Percentiles rank a stretch among this genome's conserved stretches.
Evolutionary conservation across 1,284 basidiomycete species (phyloP).

Genomic region (Stereum hirsutum): DNA sequence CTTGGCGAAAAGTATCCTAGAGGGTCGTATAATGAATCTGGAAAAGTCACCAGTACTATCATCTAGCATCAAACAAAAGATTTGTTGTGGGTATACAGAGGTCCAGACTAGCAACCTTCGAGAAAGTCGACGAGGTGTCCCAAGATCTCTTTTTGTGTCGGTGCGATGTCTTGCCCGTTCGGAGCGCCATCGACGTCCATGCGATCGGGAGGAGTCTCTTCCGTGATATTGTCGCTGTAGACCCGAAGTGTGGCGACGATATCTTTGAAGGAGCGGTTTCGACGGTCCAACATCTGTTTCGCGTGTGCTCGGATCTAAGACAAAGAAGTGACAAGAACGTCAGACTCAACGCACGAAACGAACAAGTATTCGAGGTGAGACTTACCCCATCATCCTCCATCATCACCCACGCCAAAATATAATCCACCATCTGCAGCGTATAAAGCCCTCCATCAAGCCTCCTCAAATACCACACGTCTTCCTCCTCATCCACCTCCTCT

Average conservation of each 20-base stretch:
- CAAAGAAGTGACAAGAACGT: slow-evolving; percentile 9
- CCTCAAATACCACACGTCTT: slow-evolving; percentile 76
- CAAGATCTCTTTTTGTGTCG: slow-evolving; percentile 64
- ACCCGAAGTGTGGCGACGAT: slow-evolving; percentile 56
- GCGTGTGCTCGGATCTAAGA: slow-evolving; percentile 65
- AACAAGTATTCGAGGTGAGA: too few species aligned
- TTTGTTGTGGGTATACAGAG: too few species aligned
- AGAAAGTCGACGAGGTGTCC: slow-evolving; percentile 61
- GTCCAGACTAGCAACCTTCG: slow-evolving; percentile 26
- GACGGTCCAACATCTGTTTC: slow-evolving; percentile 65
- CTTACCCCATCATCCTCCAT: slow-evolving; percentile 99
- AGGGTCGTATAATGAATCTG: too few species aligned
- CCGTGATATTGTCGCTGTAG: slow-evolving; percentile 68
- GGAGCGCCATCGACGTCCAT: slow-evolving; percentile 17
- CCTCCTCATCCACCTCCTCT: slow-evolving; percentile 51
- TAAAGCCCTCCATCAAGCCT: slow-evolving; percentile 84
- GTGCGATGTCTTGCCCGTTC: slow-evolving; percentile 22
- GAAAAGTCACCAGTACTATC: too few species aligned
- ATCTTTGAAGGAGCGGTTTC: slow-evolving; percentile 55
- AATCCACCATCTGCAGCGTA: slow-evolving; percentile 86
- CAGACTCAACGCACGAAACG: not conserved
- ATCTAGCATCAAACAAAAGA: too few species aligned
- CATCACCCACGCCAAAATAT: slow-evolving; percentile 88
- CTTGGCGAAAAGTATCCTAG: slow-evolving; percentile 12
- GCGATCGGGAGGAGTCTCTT: too few species aligned